Evolutionary conservation across 345 rosid genomes (phyloP), one percentile per base, ranked within the genome.

Genomic region (Erodium maritimum): DNA sequence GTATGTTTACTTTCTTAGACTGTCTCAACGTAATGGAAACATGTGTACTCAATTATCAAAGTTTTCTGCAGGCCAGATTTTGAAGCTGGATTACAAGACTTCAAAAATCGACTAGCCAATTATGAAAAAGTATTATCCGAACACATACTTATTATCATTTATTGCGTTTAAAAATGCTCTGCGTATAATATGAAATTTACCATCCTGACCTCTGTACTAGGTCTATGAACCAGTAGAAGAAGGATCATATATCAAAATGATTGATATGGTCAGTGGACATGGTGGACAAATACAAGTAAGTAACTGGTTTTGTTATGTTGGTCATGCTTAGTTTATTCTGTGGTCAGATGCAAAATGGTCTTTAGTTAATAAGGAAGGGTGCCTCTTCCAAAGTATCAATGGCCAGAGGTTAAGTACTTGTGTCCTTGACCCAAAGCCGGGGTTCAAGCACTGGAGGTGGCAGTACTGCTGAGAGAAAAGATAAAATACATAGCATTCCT

Each of bases 221-320:
- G 96, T 85, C 58, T 94, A 94, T 76, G 99, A 94, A 74, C 95
- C 97, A 46, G 99, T 90, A 20, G 97, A 94, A 68, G 99, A 94
- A 80, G 97, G 99, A 58, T 94, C 97, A 52, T 94, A 87, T 65
- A 90, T 94, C 72, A 94, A 94, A 80, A 94, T 90, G 99, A 94
- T 94, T 70, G 99, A 94, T 79, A 90, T 87, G 97, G 97, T 79
- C 79, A 84, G 91, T 69, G 99, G 99, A 24, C 73, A 85, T 70
- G 96, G 90, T 66, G 99, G 99, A 65, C 96, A 87, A 70, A 87
- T 94, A 78, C 97, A 90, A 75, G 99, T 87, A 71, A 52, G 78
- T 21, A 21, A 14, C 33, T 56, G 42, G 24, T 63, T 25, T 58
- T 17, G 16, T 60, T 23, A 61, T 42, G 21, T 55, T 23, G 18